Evolutionary conservation across 352 stramenopile genomes (phyloP), one percentile per base, ranked within the genome.

Genomic region (Phytophthora idaei): DNA sequence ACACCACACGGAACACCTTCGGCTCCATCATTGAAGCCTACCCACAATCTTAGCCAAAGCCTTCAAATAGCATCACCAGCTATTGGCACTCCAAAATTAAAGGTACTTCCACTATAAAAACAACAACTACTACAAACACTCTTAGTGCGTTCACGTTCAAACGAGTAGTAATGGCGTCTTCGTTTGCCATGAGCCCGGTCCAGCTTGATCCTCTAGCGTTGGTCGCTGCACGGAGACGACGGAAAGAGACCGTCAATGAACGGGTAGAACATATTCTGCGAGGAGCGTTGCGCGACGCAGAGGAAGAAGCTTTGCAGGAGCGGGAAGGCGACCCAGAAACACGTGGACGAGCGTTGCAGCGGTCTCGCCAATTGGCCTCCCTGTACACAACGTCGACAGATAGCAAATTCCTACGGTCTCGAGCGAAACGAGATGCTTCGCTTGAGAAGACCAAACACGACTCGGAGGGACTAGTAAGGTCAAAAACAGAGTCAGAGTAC

Each of bases 221-320:
- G 14, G 51, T 29, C 67, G 51, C 52, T 5, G 28, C 12, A 32
- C 65, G 58, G 52, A 55, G 45, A 31, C 67, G 72, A 9, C 73
- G 81, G 29, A 89, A 90, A 64, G 82, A 88, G 62, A 90, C 82
- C 4, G 82, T 90, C 5, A 90, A 90, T 44, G 82, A 90, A 48
- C 76, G 76, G 17, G 73, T 90, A 14, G 80, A 89, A 48, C 74
- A 76, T 25, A 90, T 90, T 50, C 61, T 89, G 42, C 70, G 86
- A 53, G 82, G 71, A 2, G 72, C 71, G 2, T 52, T 88, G 53
- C 67, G 68, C 21, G 57, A 67, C 2, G 68, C 74, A 0, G 73
- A 89, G 42, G 71, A 67, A 57, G 68, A 77, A 39, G 52, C 61
- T 5, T 54, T 74, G 4, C 57, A 70, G 15, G 48, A 67, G 14